phyloP scores from a whole-genome alignment of 2,329 filamentous ascomycete genomes.

The Pestalotiopsis sp. region DNA sequence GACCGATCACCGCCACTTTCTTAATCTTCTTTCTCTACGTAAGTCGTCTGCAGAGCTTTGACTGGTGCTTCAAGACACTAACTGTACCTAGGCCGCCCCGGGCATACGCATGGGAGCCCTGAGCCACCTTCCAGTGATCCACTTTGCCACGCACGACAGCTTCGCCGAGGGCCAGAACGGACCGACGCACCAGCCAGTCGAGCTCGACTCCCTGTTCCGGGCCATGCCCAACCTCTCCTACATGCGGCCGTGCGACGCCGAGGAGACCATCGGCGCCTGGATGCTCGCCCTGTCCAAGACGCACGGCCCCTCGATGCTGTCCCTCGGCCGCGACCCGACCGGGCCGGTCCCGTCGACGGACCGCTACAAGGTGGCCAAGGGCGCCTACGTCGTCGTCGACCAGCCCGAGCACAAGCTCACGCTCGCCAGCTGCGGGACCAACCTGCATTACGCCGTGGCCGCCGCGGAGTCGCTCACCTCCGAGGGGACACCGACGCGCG shows the following conservation, averaged over 20 bases:
- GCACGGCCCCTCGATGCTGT: constrained; percentile 44
- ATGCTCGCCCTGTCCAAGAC: constrained; percentile 35
- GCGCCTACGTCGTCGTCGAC: constrained; percentile 41
- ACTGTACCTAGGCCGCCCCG: constrained; percentile 38
- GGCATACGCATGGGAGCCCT: constrained; percentile 57
- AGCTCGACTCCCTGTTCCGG: constrained; percentile 50
- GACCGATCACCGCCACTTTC: constrained; percentile 57
- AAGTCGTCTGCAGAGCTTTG: not conserved
- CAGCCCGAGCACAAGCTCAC: constrained; percentile 39
- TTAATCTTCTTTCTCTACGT: constrained; percentile 58
- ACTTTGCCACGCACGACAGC: constrained; percentile 56
- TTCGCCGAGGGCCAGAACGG: constrained; percentile 58
- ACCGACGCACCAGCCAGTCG: constrained; percentile 59
- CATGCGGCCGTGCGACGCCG: constrained; percentile 55
- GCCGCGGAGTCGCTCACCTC: constrained; percentile 38
- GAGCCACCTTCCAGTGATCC: constrained; percentile 50
- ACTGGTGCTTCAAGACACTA: not conserved
- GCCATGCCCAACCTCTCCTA: constrained; percentile 58
- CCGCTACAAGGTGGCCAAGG: constrained; percentile 37
- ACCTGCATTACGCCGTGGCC: constrained; percentile 44
- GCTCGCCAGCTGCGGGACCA: constrained; percentile 38
- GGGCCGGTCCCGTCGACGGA: constrained; percentile 33
- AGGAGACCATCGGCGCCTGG: constrained; percentile 53
- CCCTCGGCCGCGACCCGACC: constrained; percentile 42
- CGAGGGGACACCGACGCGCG: constrained; percentile 38